Evolutionary conservation across 2,329 filamentous ascomycete genomes (phyloP).

Genomic region (Colletotrichum phormii): DNA sequence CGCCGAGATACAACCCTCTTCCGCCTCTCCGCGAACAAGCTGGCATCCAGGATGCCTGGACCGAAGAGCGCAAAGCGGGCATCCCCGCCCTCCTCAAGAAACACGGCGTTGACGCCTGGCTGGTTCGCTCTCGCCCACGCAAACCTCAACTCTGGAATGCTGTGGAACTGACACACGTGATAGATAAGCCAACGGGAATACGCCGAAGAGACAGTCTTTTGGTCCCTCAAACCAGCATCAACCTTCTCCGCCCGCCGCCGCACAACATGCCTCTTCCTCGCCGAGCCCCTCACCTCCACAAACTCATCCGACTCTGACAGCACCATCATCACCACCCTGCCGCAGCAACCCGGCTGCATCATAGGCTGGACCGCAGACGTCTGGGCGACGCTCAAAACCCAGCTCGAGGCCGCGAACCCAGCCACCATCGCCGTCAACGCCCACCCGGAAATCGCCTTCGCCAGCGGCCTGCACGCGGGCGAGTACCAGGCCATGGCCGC

Average conservation of each 20-base stretch:
- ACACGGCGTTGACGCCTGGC: slow-evolving; percentile 60
- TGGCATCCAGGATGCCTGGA: slow-evolving; percentile 56
- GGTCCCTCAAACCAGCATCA: slow-evolving; percentile 58
- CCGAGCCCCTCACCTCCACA: slow-evolving; percentile 41
- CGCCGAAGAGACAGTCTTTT: slow-evolving; percentile 63
- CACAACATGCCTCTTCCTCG: slow-evolving; percentile 62
- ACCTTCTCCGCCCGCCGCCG: slow-evolving; percentile 62
- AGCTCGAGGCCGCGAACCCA: slow-evolving; percentile 52
- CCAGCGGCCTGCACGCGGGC: slow-evolving; percentile 60
- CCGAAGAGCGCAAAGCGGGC: slow-evolving; percentile 51
- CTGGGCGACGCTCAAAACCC: slow-evolving; percentile 52
- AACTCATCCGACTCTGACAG: slow-evolving; percentile 41
- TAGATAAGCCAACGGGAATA: slow-evolving; percentile 64
- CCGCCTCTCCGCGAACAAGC: slow-evolving; percentile 58
- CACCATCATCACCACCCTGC: slow-evolving; percentile 54
- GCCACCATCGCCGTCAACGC: slow-evolving; percentile 56
- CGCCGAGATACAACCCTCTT: slow-evolving; percentile 48
- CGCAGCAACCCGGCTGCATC: slow-evolving; percentile 42
- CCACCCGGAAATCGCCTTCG: slow-evolving; percentile 57
- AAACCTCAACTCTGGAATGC: neutral
- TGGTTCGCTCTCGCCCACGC: slow-evolving; percentile 45
- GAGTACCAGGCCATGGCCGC: slow-evolving; percentile 51
- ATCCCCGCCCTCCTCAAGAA: slow-evolving; percentile 57
- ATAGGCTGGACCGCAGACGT: slow-evolving; percentile 43
- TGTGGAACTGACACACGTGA: neutral